A percentile compares a stretch with the other conserved stretches of the same genome.
These are phyloP conservation scores for Lactarius pseudohatsudake DNA, from an alignment of 768 basidiomycete species.

Conservation along the genomic window DNA sequence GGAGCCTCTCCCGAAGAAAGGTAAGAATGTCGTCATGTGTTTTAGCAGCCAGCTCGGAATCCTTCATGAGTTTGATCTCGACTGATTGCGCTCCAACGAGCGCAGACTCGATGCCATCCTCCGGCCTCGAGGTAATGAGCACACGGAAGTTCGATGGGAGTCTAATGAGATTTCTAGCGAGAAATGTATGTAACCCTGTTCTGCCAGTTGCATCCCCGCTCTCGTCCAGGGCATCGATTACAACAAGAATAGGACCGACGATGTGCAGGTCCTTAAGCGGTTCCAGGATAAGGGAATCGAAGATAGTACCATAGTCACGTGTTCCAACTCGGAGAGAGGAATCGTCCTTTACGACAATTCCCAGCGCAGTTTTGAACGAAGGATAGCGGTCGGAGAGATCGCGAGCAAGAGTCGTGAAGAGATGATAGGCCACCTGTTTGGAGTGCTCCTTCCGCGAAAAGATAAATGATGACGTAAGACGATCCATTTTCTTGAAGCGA, in stretches of 20 bases:
- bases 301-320: not conserved
- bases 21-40: not conserved
- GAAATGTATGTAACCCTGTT: not conserved
- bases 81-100: not conserved
- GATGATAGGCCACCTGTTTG: not conserved
- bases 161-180: not conserved
- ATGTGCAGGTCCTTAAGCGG: not conserved
- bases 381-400: not conserved
- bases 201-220: not conserved
- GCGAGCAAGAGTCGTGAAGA: slow-evolving; percentile 4
- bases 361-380: not conserved
- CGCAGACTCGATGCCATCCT: not conserved
- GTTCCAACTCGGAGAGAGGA: not conserved
- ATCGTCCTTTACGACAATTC: not conserved
- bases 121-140: not conserved
- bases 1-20: not conserved
- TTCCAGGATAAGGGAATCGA: not conserved
- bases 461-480: not conserved
- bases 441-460: not conserved
- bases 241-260: not conserved
- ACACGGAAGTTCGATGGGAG: slow-evolving; percentile 8
- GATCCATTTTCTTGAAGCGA: not conserved
- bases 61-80: not conserved
- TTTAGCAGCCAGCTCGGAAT: not conserved
- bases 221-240: slow-evolving; percentile 5